Percentiles rank a stretch among this genome's conserved stretches.
Evolutionary conservation across 768 basidiomycete genomes (phyloP).

Genomic region (Suillus fuscotomentosus): DNA sequence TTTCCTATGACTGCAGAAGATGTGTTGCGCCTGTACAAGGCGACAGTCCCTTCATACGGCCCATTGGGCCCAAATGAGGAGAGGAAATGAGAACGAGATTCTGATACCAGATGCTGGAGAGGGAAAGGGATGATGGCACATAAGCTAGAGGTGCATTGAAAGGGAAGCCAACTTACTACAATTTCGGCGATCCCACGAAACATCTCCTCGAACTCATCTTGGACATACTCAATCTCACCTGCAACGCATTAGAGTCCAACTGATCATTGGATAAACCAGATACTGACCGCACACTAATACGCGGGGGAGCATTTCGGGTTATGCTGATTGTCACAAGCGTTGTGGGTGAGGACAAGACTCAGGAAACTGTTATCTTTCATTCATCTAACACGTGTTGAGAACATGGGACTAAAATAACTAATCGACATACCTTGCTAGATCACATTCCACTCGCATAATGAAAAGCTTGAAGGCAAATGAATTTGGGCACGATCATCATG

Average conservation of each 20-base stretch:
- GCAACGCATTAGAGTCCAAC: not conserved
- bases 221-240: conserved; percentile 75
- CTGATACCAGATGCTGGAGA: conserved; percentile 48
- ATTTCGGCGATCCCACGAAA: conserved; percentile 67
- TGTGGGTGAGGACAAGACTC: not conserved
- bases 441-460: not conserved
- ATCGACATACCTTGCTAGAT: conserved; percentile 13
- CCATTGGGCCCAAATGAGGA: conserved; percentile 56
- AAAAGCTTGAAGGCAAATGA: not conserved
- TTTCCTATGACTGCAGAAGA: conserved; percentile 61
- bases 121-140: not conserved
- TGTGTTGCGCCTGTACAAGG: conserved; percentile 72
- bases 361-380: not conserved
- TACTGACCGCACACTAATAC: conserved; percentile 25
- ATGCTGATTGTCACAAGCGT: not conserved
- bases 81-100: conserved; percentile 62
- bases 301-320: conserved; percentile 9
- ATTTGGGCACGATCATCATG: not conserved
- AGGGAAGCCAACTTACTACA: conserved; percentile 48
- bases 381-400: not conserved
- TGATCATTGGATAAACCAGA: not conserved
- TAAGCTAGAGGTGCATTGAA: not conserved
- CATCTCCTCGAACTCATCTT: conserved; percentile 62
- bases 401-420: not conserved
- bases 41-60: conserved; percentile 68